These are phyloP conservation scores for Adansonia digitata DNA, from an alignment of 345 rosid species.

Conservation along the genomic window DNA sequence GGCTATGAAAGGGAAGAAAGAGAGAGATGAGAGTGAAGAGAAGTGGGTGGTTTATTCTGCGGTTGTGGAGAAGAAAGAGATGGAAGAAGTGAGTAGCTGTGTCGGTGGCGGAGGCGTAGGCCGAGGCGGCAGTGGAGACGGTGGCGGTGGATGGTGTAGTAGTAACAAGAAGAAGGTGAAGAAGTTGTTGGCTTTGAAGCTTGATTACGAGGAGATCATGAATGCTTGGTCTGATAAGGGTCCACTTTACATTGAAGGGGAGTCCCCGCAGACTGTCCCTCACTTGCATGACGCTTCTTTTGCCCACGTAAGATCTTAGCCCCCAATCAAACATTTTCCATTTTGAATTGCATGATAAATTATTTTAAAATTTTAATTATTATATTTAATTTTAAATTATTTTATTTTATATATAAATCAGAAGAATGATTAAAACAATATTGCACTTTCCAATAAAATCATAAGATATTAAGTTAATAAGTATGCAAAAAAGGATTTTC, in stretches of 20 bases:
- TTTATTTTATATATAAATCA: too few relatives aligned
- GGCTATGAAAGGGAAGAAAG: constrained; percentile 59
- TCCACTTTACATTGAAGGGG: constrained; percentile 49
- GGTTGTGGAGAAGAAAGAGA: constrained; percentile 54
- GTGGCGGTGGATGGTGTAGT: constrained; percentile 18
- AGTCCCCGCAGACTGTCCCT: constrained; percentile 66
- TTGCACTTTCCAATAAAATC: too few relatives aligned
- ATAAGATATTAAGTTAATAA: too few relatives aligned
- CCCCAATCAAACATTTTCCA: not conserved
- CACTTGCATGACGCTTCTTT: constrained; percentile 42
- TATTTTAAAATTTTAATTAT: too few relatives aligned
- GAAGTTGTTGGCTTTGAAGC: constrained; percentile 54
- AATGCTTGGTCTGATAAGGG: constrained; percentile 87
- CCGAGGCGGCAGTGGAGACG: constrained; percentile 26
- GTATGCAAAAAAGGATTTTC: too few relatives aligned
- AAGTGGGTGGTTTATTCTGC: constrained; percentile 81
- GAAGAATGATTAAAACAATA: too few relatives aligned
- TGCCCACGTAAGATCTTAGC: constrained; percentile 36
- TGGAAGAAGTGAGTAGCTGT: constrained; percentile 53
- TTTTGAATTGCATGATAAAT: too few relatives aligned
- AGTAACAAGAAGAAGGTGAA: constrained; percentile 14
- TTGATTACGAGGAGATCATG: constrained; percentile 74
- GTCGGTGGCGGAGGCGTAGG: constrained; percentile 22
- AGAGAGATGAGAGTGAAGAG: constrained; percentile 55
- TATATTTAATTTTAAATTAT: too few relatives aligned